phyloP scores from a whole-genome alignment of 2,329 filamentous ascomycete species.

The Sarocladium brachiariae region DNA sequence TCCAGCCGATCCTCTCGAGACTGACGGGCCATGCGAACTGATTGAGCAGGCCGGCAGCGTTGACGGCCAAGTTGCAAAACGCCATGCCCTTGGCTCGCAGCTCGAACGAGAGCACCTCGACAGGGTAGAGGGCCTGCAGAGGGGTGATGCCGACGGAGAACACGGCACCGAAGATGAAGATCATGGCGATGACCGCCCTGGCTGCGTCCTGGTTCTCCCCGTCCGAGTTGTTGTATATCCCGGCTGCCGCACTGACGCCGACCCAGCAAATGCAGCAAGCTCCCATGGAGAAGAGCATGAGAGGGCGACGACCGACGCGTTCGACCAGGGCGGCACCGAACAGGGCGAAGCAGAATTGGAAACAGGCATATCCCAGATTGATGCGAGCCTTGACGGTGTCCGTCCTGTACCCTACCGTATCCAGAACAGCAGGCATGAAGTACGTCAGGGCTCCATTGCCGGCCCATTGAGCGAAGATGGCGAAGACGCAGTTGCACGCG shows the following conservation, averaged over 20 bases:
- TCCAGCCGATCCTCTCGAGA: constrained; percentile 42
- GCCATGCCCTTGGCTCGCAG: constrained; percentile 49
- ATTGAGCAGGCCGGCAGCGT: constrained; percentile 37
- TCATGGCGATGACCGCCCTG: constrained; percentile 42
- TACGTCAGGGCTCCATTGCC: constrained; percentile 38
- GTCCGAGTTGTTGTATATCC: constrained; percentile 65
- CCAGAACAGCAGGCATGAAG: constrained; percentile 42
- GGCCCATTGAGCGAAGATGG: constrained; percentile 40
- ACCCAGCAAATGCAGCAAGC: constrained; percentile 43
- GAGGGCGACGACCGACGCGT: constrained; percentile 42
- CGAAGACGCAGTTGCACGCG: constrained; percentile 22
- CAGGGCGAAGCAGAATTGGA: constrained; percentile 42
- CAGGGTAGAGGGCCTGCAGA: constrained; percentile 36
- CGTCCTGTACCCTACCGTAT: constrained; percentile 40
- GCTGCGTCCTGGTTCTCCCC: constrained; percentile 47
- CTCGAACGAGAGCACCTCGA: constrained; percentile 44
- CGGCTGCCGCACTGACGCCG: constrained; percentile 56
- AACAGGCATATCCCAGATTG: constrained; percentile 43
- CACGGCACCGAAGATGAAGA: constrained; percentile 47
- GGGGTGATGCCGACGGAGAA: constrained; percentile 38
- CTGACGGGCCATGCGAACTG: constrained; percentile 40
- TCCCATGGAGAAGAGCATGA: constrained; percentile 43
- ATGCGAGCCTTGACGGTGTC: constrained; percentile 27
- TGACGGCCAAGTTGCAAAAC: constrained; percentile 35
- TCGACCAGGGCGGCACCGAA: constrained; percentile 44